Evolutionary conservation across 768 basidiomycete genomes (phyloP).

Genomic region (Trametes cinnabarina): DNA sequence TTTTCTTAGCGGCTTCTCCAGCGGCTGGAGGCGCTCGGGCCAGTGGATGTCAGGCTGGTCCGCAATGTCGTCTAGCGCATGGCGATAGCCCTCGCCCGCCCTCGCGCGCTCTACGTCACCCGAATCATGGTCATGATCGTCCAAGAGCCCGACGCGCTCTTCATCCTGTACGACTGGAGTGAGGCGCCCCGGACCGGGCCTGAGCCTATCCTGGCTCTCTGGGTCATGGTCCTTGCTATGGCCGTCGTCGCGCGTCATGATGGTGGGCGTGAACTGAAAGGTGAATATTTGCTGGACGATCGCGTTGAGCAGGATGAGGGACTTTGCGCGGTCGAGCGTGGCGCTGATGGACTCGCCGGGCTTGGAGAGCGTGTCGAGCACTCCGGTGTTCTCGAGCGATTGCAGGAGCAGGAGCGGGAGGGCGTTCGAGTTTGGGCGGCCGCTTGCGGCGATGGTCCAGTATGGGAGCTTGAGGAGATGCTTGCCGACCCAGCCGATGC

Average conservation of each 20-base stretch:
- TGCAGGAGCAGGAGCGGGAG: constrained; percentile 31
- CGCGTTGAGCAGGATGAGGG: constrained; percentile 31
- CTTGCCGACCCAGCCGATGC: constrained; percentile 27
- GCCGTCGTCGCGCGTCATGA: constrained; percentile 22
- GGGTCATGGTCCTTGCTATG: constrained; percentile 8
- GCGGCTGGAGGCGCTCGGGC: constrained; percentile 17
- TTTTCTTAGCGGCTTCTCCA: constrained; percentile 25
- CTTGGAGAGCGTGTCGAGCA: constrained; percentile 22
- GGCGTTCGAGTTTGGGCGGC: constrained; percentile 30
- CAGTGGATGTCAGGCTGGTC: constrained; percentile 27
- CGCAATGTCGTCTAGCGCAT: constrained; percentile 22
- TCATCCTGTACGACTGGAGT: constrained; percentile 24
- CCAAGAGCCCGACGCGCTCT: constrained; percentile 29
- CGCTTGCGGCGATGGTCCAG: constrained; percentile 32
- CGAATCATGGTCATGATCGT: constrained; percentile 17
- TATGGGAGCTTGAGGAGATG: constrained; percentile 20
- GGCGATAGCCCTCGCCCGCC: neutral
- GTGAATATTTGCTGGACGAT: constrained; percentile 31
- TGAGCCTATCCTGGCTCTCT: constrained; percentile 13
- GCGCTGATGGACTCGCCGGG: constrained; percentile 16
- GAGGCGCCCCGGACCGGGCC: constrained; percentile 18
- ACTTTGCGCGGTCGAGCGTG: constrained; percentile 27
- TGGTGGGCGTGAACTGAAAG: constrained; percentile 28
- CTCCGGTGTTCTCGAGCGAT: constrained; percentile 25
- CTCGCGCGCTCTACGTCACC: constrained; percentile 4